Evolutionary conservation across 768 basidiomycete species (phyloP).

Genomic region (Rhodotorula babjevae): DNA sequence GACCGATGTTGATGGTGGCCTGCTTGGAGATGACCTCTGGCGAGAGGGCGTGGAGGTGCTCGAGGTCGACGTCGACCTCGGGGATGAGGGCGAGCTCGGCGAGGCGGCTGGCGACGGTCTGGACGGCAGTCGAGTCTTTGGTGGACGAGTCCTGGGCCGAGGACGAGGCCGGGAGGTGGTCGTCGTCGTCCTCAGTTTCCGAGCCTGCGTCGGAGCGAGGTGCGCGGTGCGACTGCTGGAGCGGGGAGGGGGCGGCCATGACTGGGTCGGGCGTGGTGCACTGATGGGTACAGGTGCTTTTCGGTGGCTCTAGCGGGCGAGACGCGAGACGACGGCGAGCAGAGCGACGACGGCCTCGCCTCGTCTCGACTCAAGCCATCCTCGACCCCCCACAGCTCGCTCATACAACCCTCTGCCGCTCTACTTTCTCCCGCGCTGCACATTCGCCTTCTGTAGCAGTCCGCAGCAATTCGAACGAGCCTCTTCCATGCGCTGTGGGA

Average conservation of each 20-base stretch:
- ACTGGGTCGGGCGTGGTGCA: background rate
- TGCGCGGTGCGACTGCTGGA: constrained; percentile 28
- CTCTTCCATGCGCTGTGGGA: too few species aligned
- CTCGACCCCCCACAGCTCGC: too few species aligned
- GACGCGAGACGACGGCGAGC: too few species aligned
- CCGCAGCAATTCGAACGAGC: too few species aligned
- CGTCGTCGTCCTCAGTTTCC: constrained; percentile 10
- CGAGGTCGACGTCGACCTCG: constrained; percentile 48
- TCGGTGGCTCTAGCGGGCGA: background rate
- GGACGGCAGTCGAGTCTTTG: constrained; percentile 1
- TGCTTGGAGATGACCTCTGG: constrained; percentile 55
- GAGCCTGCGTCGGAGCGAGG: constrained; percentile 14
- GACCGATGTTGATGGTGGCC: constrained; percentile 93
- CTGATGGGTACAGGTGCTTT: background rate
- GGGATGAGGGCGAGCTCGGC: constrained; percentile 18
- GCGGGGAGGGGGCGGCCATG: constrained; percentile 36
- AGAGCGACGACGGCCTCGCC: too few species aligned
- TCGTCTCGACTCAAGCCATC: too few species aligned
- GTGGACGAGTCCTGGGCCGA: background rate
- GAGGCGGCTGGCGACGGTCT: background rate
- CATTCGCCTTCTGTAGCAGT: too few species aligned
- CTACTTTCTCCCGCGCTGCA: too few species aligned
- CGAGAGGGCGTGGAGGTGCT: constrained; percentile 35
- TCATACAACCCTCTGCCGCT: too few species aligned
- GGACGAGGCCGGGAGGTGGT: background rate